Evolutionary conservation across 2,329 filamentous ascomycete genomes (phyloP).

Genomic region (Pyricularia sp.): DNA sequence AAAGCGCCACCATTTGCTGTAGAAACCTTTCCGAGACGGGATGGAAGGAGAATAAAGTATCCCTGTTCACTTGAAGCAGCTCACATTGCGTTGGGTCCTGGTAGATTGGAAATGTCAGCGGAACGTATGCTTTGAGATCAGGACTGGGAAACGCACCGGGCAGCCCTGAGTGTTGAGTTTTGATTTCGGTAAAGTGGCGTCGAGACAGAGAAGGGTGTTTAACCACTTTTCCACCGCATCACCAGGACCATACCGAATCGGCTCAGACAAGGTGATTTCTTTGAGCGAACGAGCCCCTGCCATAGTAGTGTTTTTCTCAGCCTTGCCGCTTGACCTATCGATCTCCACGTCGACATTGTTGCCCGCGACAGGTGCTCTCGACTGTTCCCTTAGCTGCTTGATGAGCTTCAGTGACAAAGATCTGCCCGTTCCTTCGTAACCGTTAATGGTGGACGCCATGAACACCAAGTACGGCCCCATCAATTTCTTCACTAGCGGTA

Average conservation of each 20-base stretch:
- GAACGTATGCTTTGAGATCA: neutral
- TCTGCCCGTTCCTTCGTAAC: constrained; percentile 91
- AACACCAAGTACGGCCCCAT: constrained; percentile 97
- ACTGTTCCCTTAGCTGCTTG: constrained; percentile 91
- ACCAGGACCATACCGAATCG: constrained; percentile 85
- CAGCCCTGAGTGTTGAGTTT: constrained; percentile 62
- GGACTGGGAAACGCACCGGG: constrained; percentile 30
- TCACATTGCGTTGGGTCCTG: constrained; percentile 77
- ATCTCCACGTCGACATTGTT: constrained; percentile 48
- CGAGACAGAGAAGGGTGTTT: constrained; percentile 84
- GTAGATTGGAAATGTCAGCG: neutral
- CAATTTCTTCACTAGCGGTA: constrained; percentile 82
- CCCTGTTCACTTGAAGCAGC: constrained; percentile 85
- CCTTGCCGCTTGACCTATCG: constrained; percentile 67
- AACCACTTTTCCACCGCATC: constrained; percentile 94
- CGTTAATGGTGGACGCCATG: constrained; percentile 98
- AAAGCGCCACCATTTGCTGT: constrained; percentile 95
- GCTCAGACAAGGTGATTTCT: constrained; percentile 85
- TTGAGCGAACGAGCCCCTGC: constrained; percentile 65
- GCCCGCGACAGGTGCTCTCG: constrained; percentile 46
- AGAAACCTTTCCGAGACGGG: constrained; percentile 93
- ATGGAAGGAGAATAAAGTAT: constrained; percentile 96
- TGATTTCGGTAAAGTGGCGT: constrained; percentile 74
- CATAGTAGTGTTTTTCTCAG: constrained; percentile 47
- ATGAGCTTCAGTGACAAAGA: constrained; percentile 94